Conservation (phyloP, 2,329 filamentous ascomycete genomes). For the Fusarium mundagurra region DNA sequence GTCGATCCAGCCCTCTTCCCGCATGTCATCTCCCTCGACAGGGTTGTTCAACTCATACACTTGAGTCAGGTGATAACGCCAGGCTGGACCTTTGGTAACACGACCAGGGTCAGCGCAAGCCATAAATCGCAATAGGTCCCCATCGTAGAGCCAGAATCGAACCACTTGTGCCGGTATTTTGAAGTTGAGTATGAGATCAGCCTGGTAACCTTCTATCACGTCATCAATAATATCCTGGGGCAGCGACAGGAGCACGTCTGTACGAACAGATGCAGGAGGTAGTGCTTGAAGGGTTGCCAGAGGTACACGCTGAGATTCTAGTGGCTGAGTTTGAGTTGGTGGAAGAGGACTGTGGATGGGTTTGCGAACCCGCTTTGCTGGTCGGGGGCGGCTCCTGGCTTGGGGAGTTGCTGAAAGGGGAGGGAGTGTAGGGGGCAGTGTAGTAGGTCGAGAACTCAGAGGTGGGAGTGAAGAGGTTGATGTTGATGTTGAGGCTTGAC, state of each 20-base stretch:
- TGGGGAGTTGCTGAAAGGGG: constrained; percentile 29
- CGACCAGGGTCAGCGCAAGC: constrained; percentile 60
- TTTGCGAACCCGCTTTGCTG: constrained; percentile 39
- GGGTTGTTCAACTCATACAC: constrained; percentile 72
- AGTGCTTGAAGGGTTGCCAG: constrained; percentile 59
- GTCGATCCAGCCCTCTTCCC: constrained; percentile 63
- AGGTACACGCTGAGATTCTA: constrained; percentile 61
- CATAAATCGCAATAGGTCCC: constrained; percentile 66
- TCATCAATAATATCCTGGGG: constrained; percentile 56
- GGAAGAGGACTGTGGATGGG: constrained; percentile 41
- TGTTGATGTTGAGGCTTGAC: constrained; percentile 8
- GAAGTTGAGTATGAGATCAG: constrained; percentile 66
- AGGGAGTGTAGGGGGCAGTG: constrained; percentile 16
- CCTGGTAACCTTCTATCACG: constrained; percentile 60
- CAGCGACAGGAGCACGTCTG: constrained; percentile 65
- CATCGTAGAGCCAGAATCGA: constrained; percentile 72
- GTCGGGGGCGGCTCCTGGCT: neutral
- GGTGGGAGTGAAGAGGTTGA: constrained; percentile 17
- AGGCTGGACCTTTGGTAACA: constrained; percentile 38
- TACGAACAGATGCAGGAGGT: constrained; percentile 58
- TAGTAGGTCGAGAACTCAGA: constrained; percentile 30
- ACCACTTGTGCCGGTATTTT: constrained; percentile 63
- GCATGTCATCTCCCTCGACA: constrained; percentile 61
- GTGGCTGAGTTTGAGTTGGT: constrained; percentile 45
- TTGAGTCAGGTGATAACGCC: constrained; percentile 49